Percentiles rank a stretch among this genome's conserved stretches.
Evolutionary conservation across 2,329 filamentous ascomycete species (phyloP).

Genomic region (Colletotrichum sp.): DNA sequence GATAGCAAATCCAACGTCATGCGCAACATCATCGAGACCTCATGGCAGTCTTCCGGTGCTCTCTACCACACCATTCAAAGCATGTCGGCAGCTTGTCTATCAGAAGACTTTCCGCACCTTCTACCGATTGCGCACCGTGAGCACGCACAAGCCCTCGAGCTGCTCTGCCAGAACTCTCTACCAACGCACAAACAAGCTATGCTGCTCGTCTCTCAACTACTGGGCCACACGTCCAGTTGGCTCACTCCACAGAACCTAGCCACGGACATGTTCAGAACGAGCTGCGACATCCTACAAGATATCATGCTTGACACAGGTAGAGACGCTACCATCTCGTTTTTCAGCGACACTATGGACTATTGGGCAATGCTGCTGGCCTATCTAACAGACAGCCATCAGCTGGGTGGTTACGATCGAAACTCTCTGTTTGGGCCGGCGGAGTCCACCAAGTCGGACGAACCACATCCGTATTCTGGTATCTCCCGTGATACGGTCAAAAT

Average conservation of each 20-base stretch:
- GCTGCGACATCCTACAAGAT: background rate
- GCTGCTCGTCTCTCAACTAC: slow-evolving; percentile 14
- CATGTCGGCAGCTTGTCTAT: slow-evolving; percentile 66
- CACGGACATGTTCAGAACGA: slow-evolving; percentile 19
- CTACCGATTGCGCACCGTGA: slow-evolving; percentile 3
- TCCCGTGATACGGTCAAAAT: slow-evolving; percentile 21
- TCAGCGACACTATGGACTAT: slow-evolving; percentile 25
- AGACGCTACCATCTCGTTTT: slow-evolving; percentile 5
- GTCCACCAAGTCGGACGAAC: background rate
- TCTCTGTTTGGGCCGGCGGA: background rate
- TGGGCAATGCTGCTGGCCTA: slow-evolving; percentile 28
- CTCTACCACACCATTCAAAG: slow-evolving; percentile 68
- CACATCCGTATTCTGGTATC: slow-evolving; percentile 24
- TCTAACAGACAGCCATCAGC: slow-evolving; percentile 23
- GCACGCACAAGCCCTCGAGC: slow-evolving; percentile 14
- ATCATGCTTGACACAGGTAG: background rate
- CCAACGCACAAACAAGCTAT: background rate
- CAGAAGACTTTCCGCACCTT: slow-evolving; percentile 41
- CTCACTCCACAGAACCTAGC: slow-evolving; percentile 24
- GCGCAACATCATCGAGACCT: slow-evolving; percentile 25
- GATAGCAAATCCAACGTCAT: slow-evolving; percentile 25
- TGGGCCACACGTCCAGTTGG: slow-evolving; percentile 27
- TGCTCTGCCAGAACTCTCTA: background rate
- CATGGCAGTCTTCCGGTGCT: slow-evolving; percentile 60
- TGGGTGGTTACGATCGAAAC: background rate